These are phyloP conservation scores for Jatropha multifida DNA, from an alignment of 441 rosid genomes.

Conservation along the genomic window DNA sequence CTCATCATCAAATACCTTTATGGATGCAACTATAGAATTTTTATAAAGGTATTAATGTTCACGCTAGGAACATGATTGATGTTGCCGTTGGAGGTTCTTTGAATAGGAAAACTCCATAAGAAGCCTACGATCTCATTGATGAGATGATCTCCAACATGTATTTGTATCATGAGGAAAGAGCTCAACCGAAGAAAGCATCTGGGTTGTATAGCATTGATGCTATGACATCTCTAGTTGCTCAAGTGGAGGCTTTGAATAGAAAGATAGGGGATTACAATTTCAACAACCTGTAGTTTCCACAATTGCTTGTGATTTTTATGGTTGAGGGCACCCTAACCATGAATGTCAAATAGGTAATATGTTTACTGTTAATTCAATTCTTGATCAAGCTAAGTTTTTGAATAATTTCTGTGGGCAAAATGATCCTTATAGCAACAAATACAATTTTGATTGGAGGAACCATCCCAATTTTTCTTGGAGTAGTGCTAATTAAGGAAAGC, in stretches of 20 bases:
- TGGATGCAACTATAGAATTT: background rate
- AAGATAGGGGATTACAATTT: background rate
- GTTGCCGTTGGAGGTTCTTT: background rate
- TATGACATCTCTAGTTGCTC: background rate
- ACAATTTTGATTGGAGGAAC: too few species aligned
- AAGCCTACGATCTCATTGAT: background rate
- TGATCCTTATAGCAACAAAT: too few species aligned
- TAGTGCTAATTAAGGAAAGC: too few species aligned
- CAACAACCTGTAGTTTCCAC: background rate
- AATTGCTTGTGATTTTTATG: background rate
- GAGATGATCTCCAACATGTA: background rate
- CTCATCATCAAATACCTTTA: background rate
- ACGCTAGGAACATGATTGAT: background rate
- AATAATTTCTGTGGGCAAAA: too few species aligned
- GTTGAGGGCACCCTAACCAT: background rate
- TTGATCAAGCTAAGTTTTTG: background rate
- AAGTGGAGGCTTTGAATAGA: background rate
- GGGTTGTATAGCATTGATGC: background rate
- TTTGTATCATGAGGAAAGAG: background rate
- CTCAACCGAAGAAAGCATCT: accelerated
- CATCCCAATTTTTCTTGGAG: too few species aligned
- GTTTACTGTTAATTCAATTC: background rate
- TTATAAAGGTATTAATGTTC: background rate
- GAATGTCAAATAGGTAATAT: background rate
- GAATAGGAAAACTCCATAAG: background rate